Conservation (phyloP, 495 filamentous ascomycete species). For the Xylaria nigripes region DNA sequence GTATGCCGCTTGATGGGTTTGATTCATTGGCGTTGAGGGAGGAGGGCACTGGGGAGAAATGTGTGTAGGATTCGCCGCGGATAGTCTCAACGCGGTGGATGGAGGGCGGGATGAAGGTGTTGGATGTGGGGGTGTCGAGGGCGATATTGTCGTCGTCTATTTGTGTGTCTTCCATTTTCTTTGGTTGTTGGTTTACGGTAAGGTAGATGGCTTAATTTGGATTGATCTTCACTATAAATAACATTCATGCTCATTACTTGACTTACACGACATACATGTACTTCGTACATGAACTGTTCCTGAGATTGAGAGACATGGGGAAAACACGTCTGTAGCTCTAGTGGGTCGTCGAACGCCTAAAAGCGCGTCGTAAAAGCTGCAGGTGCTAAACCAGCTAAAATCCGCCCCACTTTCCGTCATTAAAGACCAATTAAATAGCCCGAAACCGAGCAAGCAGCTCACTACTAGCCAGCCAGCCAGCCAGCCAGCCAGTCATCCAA, state of each 20-base stretch:
- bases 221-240: too few relatives aligned
- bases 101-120: constrained; percentile 72
- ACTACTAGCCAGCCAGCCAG: not conserved
- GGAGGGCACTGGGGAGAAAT: constrained; percentile 66
- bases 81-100: constrained; percentile 55
- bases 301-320: too few relatives aligned
- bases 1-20: constrained; percentile 7
- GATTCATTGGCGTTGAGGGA: constrained; percentile 25
- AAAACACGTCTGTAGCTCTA: not conserved
- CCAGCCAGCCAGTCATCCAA: constrained; percentile 7
- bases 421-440: constrained; percentile 6
- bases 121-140: constrained; percentile 48
- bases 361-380: constrained; percentile 1
- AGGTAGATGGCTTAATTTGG: not conserved
- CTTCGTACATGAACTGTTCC: too few relatives aligned
- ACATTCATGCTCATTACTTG: too few relatives aligned
- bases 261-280: too few relatives aligned
- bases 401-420: not conserved
- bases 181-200: not conserved
- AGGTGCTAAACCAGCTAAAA: not conserved
- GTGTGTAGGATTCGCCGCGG: constrained; percentile 69
- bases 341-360: not conserved
- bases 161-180: constrained; percentile 40
- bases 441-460: not conserved
- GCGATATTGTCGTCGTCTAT: constrained; percentile 36